Evolutionary conservation across 768 basidiomycete genomes (phyloP), one percentile per base, ranked within the genome.

Genomic region (Amanita polypyramis): DNA sequence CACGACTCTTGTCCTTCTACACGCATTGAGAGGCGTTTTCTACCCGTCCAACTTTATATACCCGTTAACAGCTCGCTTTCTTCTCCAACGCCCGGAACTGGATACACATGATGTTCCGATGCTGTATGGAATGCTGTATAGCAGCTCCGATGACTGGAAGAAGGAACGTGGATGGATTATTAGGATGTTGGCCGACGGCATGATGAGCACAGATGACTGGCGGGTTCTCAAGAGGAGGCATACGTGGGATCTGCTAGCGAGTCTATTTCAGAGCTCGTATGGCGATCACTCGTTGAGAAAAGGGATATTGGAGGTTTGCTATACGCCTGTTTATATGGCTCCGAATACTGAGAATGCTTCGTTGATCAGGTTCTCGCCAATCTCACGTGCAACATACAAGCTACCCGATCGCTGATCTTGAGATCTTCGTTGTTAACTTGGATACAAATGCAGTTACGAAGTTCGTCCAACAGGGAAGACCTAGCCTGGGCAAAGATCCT

Each of bases 111-210:
- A 97, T 58, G 88, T 97, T 0, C 95, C 95, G 0, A 81, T 97
- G 81, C 65, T 99, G 4, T 97, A 89, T 58, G 71, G 71, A 9
- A 83, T 95, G 80, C 69, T 97, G 3, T 96, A 91, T 60, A 89
- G 85, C 55, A 75, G 69, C 50, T 74, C 72, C 17, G 83, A 87
- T 34, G 82, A 83, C 11, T 92, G 88, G 85, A 85, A 80, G 65
- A 85, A 80, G 62, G 91, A 95, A 57, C 72, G 90, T n/a, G 73
- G 72, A 1, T 97, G 93, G 93, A 93, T 95, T 23, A 65, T 95
- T 29, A 73, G 76, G 34, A 88, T 91, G 62, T 64, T 96, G 33
- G 72, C 82, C 0, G 90, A 95, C 51, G 89, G 88, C 0, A 82
- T 90, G 76, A 71, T 72, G 53, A 74, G 79, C 41, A 70, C 72